A percentile compares a stretch with the other conserved stretches of the same genome.
Evolutionary conservation across 2,329 filamentous ascomycete species (phyloP).

Genomic region (Colletotrichum sublineola): DNA sequence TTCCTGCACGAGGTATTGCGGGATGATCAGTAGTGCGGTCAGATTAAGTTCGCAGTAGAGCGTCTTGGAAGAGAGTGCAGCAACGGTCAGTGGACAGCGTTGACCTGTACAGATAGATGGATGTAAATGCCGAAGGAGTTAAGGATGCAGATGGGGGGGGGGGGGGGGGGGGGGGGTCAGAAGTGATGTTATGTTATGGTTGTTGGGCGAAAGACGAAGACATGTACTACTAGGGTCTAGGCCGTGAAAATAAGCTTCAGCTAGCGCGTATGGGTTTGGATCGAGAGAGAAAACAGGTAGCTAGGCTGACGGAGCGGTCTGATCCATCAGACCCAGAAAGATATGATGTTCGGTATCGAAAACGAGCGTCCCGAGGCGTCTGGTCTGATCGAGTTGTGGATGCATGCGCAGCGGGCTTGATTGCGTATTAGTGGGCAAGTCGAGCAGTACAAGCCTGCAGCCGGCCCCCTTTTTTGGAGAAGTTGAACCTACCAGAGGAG

Average conservation of each 20-base stretch:
- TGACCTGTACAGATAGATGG: background rate
- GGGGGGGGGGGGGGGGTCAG: conserved; percentile 31
- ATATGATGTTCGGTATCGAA: conserved; percentile 18
- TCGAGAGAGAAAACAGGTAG: conserved; percentile 20
- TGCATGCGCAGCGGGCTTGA: background rate
- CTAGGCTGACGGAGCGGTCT: conserved; percentile 34
- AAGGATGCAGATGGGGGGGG: conserved; percentile 22
- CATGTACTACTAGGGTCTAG: conserved; percentile 17
- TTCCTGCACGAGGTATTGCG: background rate
- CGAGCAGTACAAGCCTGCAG: conserved; percentile 11
- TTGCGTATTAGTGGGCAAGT: conserved; percentile 1
- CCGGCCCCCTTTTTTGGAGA: background rate
- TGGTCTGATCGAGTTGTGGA: conserved; percentile 1
- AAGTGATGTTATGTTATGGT: conserved; percentile 37
- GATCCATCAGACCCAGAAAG: conserved; percentile 27
- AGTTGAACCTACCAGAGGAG: conserved; percentile 5
- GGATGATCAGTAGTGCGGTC: conserved; percentile 9
- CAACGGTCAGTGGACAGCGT: background rate
- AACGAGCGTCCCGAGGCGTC: conserved; percentile 31
- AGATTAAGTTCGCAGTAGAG: background rate
- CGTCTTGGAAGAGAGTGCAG: background rate
- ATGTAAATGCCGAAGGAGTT: conserved; percentile 36
- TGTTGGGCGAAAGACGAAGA: conserved; percentile 9
- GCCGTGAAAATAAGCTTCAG: conserved; percentile 39
- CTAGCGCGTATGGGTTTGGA: conserved; percentile 33